These are phyloP conservation scores for Penicillium goetzii DNA, from an alignment of 495 filamentous ascomycete genomes.

Conservation along the genomic window DNA sequence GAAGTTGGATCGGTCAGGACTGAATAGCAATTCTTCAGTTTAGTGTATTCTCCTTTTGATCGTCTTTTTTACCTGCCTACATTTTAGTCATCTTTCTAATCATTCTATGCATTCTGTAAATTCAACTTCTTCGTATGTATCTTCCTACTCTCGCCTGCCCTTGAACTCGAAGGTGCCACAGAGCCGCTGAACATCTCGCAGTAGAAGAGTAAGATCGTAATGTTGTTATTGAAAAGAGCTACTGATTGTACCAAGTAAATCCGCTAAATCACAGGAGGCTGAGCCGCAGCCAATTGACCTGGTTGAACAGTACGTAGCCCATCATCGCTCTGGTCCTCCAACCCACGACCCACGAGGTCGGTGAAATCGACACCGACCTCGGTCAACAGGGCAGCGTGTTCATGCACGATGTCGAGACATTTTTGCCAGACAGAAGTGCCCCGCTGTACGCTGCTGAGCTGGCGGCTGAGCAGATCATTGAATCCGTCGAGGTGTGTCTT, in stretches of 20 bases:
- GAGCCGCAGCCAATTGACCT: constrained; percentile 23
- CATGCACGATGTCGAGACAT: constrained; percentile 79
- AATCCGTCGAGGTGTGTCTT: constrained; percentile 90
- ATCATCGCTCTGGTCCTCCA: constrained; percentile 38
- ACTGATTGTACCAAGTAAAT: neutral
- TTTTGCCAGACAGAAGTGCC: constrained; percentile 73
- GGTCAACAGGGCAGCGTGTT: constrained; percentile 76
- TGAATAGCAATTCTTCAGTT: too few species aligned
- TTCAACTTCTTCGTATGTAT: too few species aligned
- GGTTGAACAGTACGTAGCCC: constrained; percentile 29
- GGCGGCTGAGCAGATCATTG: constrained; percentile 77
- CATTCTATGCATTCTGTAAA: too few species aligned
- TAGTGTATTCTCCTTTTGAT: too few species aligned
- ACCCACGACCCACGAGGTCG: constrained; percentile 60
- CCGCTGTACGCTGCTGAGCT: constrained; percentile 78
- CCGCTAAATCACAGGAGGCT: constrained; percentile 8
- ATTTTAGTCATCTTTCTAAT: too few species aligned
- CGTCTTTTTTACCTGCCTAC: too few species aligned
- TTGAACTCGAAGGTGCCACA: too few species aligned
- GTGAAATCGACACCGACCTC: constrained; percentile 92
- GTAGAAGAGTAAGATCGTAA: neutral
- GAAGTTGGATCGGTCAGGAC: too few species aligned
- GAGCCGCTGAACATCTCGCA: neutral
- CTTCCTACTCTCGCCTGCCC: too few species aligned
- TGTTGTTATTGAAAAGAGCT: neutral